Percentiles rank a stretch among this genome's conserved stretches.
Evolutionary conservation across 2,329 filamentous ascomycete species (phyloP).

Genomic region (Colletotrichum musicola): DNA sequence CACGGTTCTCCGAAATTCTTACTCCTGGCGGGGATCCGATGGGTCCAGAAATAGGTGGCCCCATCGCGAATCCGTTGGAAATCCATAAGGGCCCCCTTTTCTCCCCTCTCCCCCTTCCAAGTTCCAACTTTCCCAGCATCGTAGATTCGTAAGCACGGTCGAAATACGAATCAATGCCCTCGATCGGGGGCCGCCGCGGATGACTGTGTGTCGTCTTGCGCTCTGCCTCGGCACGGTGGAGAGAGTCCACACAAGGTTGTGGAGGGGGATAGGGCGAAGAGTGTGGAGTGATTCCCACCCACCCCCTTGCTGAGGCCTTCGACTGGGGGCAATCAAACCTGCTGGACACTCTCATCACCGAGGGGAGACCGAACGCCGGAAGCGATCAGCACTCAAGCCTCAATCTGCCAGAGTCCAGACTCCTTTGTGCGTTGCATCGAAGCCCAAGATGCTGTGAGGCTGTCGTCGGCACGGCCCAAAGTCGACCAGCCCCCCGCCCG

Average conservation of each 20-base stretch:
- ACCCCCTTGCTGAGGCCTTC: constrained; percentile 6
- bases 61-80: background rate
- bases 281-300: constrained; percentile 9
- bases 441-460: too few relatives aligned
- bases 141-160: background rate
- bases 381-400: background rate
- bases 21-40: constrained; percentile 2
- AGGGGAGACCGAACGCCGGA: background rate
- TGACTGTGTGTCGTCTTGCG: background rate
- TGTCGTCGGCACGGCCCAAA: too few relatives aligned
- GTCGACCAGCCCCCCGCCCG: too few relatives aligned
- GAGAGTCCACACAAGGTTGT: background rate
- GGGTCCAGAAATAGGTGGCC: constrained; percentile 18
- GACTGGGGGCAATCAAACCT: constrained; percentile 1
- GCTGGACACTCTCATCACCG: constrained; percentile 15
- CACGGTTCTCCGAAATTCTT: background rate
- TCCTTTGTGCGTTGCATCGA: too few relatives aligned
- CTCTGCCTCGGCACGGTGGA: constrained; percentile 16
- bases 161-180: constrained; percentile 16
- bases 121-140: too few relatives aligned
- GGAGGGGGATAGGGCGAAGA: background rate
- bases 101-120: too few relatives aligned
- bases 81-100: background rate
- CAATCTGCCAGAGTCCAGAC: too few relatives aligned
- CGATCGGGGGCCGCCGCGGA: constrained; percentile 8